Conservation (phyloP, 2,329 filamentous ascomycete species). For the Sclerotinia borealis region DNA sequence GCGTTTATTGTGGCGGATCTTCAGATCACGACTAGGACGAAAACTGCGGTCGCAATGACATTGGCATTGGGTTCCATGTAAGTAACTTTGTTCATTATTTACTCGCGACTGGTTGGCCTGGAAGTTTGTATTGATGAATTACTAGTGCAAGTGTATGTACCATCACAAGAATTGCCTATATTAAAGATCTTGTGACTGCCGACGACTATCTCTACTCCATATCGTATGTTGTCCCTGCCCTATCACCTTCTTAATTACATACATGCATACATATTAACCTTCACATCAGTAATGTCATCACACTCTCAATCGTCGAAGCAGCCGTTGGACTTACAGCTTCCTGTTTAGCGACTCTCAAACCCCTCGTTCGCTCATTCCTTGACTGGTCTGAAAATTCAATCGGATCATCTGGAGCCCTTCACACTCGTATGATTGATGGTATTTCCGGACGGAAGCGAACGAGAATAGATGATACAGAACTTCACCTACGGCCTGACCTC, state of each 20-base stretch:
- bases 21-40: slow-evolving; percentile 35
- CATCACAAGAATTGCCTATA: slow-evolving; percentile 28
- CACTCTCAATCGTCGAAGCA: slow-evolving; percentile 21
- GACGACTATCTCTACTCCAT: slow-evolving; percentile 27
- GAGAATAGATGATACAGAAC: background rate
- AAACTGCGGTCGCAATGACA: slow-evolving; percentile 33
- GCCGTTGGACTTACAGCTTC: slow-evolving; percentile 25
- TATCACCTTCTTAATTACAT: slow-evolving; percentile 8
- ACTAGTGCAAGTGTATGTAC: slow-evolving; percentile 26
- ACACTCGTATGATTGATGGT: background rate
- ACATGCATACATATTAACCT: background rate
- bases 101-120: background rate
- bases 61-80: slow-evolving; percentile 35
- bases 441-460: background rate
- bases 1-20: slow-evolving; percentile 37
- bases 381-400: slow-evolving; percentile 7
- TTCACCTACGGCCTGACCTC: background rate
- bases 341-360: slow-evolving; percentile 24
- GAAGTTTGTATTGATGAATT: slow-evolving; percentile 1
- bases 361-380: slow-evolving; percentile 24
- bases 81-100: slow-evolving; percentile 14
- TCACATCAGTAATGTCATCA: background rate
- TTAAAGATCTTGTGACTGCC: slow-evolving; percentile 18
- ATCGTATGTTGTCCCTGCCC: slow-evolving; percentile 17
- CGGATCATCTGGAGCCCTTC: background rate